Evolutionary conservation across 2,329 filamentous ascomycete genomes (phyloP), one percentile per base, ranked within the genome.

Genomic region (Cylindrodendrum hubeiense): DNA sequence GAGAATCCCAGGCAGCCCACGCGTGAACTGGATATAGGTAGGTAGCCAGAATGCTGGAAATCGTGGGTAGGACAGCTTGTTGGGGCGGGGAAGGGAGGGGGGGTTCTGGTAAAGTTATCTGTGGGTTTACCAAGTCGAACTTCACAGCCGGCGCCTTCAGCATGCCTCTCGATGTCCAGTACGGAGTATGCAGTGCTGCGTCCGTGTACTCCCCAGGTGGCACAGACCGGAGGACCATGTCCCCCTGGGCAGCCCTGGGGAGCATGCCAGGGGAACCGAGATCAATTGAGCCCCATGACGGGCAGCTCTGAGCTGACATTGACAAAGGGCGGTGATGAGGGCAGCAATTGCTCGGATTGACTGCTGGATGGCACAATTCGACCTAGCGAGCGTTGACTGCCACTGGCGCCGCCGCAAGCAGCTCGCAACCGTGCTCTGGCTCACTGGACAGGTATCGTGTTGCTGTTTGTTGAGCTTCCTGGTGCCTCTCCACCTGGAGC

Each of bases 211-310:
- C 47, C 28, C 28, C 21, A 34, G 47, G 46, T 58, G 30, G 51
- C 39, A 28, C 54, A 39, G 51, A 53, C 6, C 26, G n/a, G n/a
- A 21, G 24, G 13, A 34, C 47, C 47, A 41, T 58, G 47, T 51
- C 47, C 49, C 55, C 41, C 50, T 49, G 64, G 44, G n/a, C 24
- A 59, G 17, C 55, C 41, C 50, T 49, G 64, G 44, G n/a, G 21
- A 59, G 17, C 15, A 13, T 53, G 28, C 39, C 41, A 63, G 65
- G 62, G 43, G 57, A 70, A 56, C 60, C 63, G 61, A 63, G 61
- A 67, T 63, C 65, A 62, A 65, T 66, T 63, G 62, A 69, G 58
- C 37, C 55, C 62, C 54, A 63, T 66, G 58, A 61, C 58, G 43
- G 54, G 47, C 54, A 49, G 28, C 41, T 37, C 60, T 63, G 54